Conservation (phyloP, 75 land plant species). For the Selaginella moellendorffii region DNA sequence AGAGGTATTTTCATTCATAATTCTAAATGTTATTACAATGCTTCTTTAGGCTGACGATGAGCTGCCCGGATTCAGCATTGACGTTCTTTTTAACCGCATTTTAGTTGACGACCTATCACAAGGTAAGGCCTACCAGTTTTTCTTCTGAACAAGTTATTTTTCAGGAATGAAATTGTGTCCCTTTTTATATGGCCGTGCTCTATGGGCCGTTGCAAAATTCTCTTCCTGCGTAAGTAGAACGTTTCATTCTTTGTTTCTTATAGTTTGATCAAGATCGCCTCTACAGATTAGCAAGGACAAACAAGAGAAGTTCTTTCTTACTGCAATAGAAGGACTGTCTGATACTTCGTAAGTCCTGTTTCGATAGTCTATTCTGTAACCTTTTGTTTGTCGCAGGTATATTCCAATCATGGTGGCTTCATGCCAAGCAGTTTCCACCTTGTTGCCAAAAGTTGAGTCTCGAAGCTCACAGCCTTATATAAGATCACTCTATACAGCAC, state of each 20-base stretch:
- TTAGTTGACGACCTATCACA: constrained; percentile 39
- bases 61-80: constrained; percentile 20
- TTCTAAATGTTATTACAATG: constrained; percentile 22
- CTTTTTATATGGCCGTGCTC: constrained; percentile 75
- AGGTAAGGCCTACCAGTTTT: constrained; percentile 23
- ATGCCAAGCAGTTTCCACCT: constrained; percentile 64
- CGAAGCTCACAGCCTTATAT: constrained; percentile 38
- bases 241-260: background rate
- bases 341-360: constrained; percentile 55
- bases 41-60: constrained; percentile 18
- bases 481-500: constrained; percentile 39
- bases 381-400: constrained; percentile 30
- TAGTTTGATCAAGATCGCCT: constrained; percentile 2
- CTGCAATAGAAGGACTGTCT: constrained; percentile 53
- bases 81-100: constrained; percentile 44
- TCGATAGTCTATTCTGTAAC: too few species aligned
- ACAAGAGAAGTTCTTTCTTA: constrained; percentile 45
- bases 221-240: constrained; percentile 43
- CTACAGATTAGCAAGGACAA: constrained; percentile 48
- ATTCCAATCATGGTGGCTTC: constrained; percentile 87
- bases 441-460: constrained; percentile 40
- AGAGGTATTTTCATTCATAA: constrained; percentile 36
- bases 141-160: constrained; percentile 1
- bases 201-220: constrained; percentile 65
- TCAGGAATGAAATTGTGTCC: constrained; percentile 56